Percentiles rank a stretch among this genome's conserved stretches.
These are phyloP conservation scores for Zalaria sp. DNA, from an alignment of 2,329 filamentous ascomycete genomes.

Conservation along the genomic window DNA sequence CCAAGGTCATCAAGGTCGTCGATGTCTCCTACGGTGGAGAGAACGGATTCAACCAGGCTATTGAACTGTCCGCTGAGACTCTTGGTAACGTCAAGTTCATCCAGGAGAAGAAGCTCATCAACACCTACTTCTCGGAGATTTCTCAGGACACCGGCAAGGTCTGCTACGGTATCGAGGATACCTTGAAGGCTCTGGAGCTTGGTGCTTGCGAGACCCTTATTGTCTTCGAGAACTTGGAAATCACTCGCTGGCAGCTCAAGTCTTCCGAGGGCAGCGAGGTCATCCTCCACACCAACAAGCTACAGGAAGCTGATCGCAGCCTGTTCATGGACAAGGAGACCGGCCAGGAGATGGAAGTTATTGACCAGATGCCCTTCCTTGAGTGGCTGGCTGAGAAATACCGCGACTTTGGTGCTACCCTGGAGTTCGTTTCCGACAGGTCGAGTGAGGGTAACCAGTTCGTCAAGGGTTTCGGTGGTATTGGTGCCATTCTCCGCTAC, in stretches of 20 bases:
- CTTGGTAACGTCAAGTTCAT: constrained; percentile 99
- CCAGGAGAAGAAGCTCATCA: constrained; percentile 99
- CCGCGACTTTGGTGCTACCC: constrained; percentile 87
- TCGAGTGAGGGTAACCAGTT: constrained; percentile 99
- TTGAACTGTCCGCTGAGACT: constrained; percentile 88
- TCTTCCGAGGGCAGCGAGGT: constrained; percentile 57
- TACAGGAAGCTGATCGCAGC: constrained; percentile 63
- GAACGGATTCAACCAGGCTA: constrained; percentile 99
- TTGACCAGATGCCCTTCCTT: constrained; percentile 81
- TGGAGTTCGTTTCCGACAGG: constrained; percentile 95
- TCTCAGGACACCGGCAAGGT: constrained; percentile 93
- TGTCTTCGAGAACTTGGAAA: constrained; percentile 92
- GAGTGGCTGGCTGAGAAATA: constrained; percentile 99
- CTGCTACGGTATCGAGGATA: constrained; percentile 97
- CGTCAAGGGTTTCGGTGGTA: constrained; percentile 98
- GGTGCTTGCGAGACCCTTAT: constrained; percentile 91
- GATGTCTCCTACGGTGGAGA: constrained; percentile 98
- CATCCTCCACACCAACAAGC: constrained; percentile 77
- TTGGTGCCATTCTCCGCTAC: constrained; percentile 93
- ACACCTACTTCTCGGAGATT: constrained; percentile 98
- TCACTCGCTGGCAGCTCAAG: constrained; percentile 85
- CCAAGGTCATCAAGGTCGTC: constrained; percentile 98
- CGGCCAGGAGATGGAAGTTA: constrained; percentile 92
- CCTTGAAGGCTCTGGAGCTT: constrained; percentile 87
- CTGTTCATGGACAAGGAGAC: constrained; percentile 93